These are phyloP conservation scores for Fusarium poae DNA, from an alignment of 2,329 filamentous ascomycete species.

Conservation along the genomic window DNA sequence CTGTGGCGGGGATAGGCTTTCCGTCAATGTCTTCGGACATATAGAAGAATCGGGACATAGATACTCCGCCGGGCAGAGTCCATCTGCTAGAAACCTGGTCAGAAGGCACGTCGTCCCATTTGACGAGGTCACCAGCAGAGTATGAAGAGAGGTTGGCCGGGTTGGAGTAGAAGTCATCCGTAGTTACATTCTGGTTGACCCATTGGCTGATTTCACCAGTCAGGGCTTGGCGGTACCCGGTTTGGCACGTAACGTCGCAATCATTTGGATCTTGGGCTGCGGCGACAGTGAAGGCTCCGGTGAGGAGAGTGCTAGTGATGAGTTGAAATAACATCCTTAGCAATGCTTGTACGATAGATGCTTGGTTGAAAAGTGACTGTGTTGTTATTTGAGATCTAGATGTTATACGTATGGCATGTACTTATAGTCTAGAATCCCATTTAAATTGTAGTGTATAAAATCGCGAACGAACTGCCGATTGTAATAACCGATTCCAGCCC, in stretches of 20 bases:
- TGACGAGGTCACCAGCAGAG: conserved; percentile 14
- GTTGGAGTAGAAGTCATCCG: conserved; percentile 12
- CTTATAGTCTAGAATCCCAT: too few relatives aligned
- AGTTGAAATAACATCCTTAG: too few relatives aligned
- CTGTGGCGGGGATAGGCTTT: conserved; percentile 19
- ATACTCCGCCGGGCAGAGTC: conserved; percentile 13
- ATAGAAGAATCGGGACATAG: conserved; percentile 21
- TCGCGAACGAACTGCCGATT: too few relatives aligned
- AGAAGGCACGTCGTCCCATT: conserved; percentile 17
- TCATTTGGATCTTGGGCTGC: too few relatives aligned
- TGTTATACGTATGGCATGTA: too few relatives aligned
- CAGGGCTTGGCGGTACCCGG: neutral
- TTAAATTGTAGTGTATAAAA: too few relatives aligned
- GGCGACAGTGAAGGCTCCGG: too few relatives aligned
- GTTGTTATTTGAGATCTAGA: too few relatives aligned
- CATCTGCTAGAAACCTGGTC: conserved; percentile 10
- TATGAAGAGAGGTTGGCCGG: conserved; percentile 4
- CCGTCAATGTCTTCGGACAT: conserved; percentile 19
- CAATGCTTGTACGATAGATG: too few relatives aligned
- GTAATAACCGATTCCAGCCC: too few relatives aligned
- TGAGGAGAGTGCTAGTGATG: too few relatives aligned
- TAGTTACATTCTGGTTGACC: conserved; percentile 13
- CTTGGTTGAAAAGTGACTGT: too few relatives aligned
- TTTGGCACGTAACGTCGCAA: conserved; percentile 17
- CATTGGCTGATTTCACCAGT: neutral